Base-by-base conservation (phyloP, 2,329 filamentous ascomycete genomes). In the Sporothrix dimorphospora region DNA sequence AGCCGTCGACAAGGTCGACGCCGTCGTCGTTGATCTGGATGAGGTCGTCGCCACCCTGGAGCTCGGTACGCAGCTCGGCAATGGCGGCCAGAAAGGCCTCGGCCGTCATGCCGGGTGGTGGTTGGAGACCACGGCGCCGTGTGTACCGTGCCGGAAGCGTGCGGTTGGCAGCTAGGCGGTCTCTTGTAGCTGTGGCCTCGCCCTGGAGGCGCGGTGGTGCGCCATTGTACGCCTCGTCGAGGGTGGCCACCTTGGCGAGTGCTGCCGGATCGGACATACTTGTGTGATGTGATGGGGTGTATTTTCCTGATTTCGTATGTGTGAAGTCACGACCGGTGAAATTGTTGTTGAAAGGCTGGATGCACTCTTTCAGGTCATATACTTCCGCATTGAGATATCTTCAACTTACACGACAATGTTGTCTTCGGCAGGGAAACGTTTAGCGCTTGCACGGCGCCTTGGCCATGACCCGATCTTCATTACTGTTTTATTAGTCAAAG, bases 1-100 rank as follows among this genome's bases (percentile, higher is more conserved):
- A 81, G 19, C 79, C 79, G 73, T 81, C 79, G 9, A 75, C 75
- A 6, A 82, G 75, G 42, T 67, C 72, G 57, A 73, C 66, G 2
- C 76, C 77, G 66, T 77, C 77, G 66, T 81, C 80, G 69, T 79
- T 80, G 53, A 81, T 55, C 21, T 77, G 76, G 27, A 81, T 78
- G 71, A 80, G 78, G 8, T 76, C 77, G n/a, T 72, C 69, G 1
- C 6, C 49, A 16, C 67, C 70, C 4, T 78, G 79, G 24, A 82
- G 74, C 14, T 76, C 74, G 7, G 65, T 61, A 0, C 72, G 73
- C 38, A 83, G 72, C 45, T 82, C 80, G 7, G 76, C 75, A 51
- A 82, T 75, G 1, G 81, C 81, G 1, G 66, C 67, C 38, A 77
- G 73, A 51, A 80, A 80, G 6, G 69, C 47, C 4, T 77, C 77